Evolutionary conservation across 2,329 filamentous ascomycete species (phyloP).

Genomic region (Paecilomyces sp.): DNA sequence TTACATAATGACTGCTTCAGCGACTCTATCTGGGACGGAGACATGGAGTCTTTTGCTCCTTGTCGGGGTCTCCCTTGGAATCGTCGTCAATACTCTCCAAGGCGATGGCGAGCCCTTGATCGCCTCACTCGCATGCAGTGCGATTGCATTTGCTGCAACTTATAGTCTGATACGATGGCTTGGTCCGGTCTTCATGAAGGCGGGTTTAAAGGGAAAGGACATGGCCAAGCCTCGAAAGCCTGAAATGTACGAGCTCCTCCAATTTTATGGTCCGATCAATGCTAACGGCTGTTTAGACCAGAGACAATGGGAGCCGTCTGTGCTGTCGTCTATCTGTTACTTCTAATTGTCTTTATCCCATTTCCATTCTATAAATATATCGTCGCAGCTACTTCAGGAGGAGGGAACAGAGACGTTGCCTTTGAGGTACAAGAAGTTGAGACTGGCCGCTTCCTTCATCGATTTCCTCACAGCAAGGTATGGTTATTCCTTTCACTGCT

Average conservation of each 20-base stretch:
- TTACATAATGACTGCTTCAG: conserved; percentile 23
- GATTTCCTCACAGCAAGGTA: conserved; percentile 92
- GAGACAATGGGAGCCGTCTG: conserved; percentile 95
- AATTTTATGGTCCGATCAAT: background rate
- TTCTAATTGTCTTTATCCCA: conserved; percentile 85
- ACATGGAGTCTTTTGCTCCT: conserved; percentile 55
- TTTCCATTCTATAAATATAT: conserved; percentile 99
- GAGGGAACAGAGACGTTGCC: conserved; percentile 83
- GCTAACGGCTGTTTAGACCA: conserved; percentile 47
- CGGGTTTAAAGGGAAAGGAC: conserved; percentile 83
- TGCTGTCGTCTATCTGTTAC: conserved; percentile 83
- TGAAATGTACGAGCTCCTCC: conserved; percentile 56
- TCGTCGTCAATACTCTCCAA: conserved; percentile 72
- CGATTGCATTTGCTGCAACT: conserved; percentile 71
- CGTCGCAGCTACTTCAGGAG: conserved; percentile 86
- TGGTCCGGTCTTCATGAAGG: conserved; percentile 78
- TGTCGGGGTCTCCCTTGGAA: conserved; percentile 59
- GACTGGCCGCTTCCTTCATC: conserved; percentile 76
- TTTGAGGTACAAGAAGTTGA: conserved; percentile 66
- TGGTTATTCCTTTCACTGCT: background rate
- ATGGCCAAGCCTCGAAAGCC: conserved; percentile 68
- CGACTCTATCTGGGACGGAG: conserved; percentile 46
- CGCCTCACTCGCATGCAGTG: conserved; percentile 79
- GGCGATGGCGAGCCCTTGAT: conserved; percentile 83
- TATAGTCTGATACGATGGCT: conserved; percentile 92